Conservation (phyloP, 305 asterid species). For the Solanum hybrid region DNA sequence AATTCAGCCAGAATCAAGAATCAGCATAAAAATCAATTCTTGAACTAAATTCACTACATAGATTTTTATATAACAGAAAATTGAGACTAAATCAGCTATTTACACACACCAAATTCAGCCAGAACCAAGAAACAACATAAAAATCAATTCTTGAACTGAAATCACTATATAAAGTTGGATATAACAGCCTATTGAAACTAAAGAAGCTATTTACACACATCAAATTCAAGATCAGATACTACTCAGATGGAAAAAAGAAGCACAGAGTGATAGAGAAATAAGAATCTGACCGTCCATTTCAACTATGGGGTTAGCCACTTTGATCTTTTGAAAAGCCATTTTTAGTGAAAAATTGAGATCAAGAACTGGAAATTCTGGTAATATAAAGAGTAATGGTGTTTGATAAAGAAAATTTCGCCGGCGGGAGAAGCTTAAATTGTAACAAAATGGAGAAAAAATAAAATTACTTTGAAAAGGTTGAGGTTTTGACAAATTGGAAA, state of each 20-base stretch:
- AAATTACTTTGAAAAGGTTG: not conserved
- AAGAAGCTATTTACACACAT: not conserved
- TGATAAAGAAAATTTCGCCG: slow-evolving; percentile 3
- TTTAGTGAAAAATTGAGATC: not conserved
- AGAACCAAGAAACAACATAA: no score
- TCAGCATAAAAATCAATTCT: no score
- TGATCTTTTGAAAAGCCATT: slow-evolving; percentile 84
- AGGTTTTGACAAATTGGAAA: not conserved
- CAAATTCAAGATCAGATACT: not conserved
- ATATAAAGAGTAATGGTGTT: not conserved
- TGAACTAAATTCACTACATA: no score
- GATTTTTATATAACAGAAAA: no score
- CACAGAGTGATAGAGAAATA: not conserved
- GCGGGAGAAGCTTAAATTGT: not conserved
- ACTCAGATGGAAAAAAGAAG: not conserved
- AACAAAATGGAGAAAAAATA: not conserved
- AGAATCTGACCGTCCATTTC: slow-evolving; percentile 92
- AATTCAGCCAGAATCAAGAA: not conserved
- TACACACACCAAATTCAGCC: no score
- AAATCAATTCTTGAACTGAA: no score
- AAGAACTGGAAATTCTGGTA: not conserved
- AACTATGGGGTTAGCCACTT: slow-evolving; percentile 88
- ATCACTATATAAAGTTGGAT: not conserved
- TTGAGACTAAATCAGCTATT: no score
- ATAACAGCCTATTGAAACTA: not conserved